A percentile compares a stretch with the other conserved stretches of the same genome.
Evolutionary conservation across 495 filamentous ascomycete species (phyloP).

Genomic region (Lasiosphaeriaceae sp.): DNA sequence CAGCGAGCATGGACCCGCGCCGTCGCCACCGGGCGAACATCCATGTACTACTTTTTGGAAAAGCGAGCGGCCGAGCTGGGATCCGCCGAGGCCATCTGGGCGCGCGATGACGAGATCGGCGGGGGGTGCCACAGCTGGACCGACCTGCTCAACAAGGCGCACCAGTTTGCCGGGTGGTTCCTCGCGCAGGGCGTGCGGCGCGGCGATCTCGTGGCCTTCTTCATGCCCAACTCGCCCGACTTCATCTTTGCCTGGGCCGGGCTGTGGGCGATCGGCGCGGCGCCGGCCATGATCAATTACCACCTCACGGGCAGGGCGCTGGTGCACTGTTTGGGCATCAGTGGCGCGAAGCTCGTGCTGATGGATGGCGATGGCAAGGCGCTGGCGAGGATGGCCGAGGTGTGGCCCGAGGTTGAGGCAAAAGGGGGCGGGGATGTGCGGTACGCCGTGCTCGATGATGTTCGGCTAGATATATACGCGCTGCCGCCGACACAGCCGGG

Average conservation of each 20-base stretch:
- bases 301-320: conserved; percentile 53
- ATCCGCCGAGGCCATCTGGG: conserved; percentile 60
- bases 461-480: conserved; percentile 42
- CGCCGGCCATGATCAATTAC: conserved; percentile 57
- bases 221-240: conserved; percentile 64
- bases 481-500: conserved; percentile 46
- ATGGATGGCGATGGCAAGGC: conserved; percentile 61
- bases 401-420: conserved; percentile 33
- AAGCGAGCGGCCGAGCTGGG: conserved; percentile 46
- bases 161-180: conserved; percentile 66
- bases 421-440: conserved; percentile 43
- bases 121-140: conserved; percentile 57
- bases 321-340: conserved; percentile 64
- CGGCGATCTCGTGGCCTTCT: conserved; percentile 66
- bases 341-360: conserved; percentile 53
- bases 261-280: conserved; percentile 43
- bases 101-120: conserved; percentile 39
- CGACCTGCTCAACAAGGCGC: conserved; percentile 50
- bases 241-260: conserved; percentile 55
- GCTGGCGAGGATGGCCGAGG: conserved; percentile 52
- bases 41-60: conserved; percentile 64
- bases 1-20: conserved; percentile 36
- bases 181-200: conserved; percentile 55
- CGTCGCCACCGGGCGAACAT: conserved; percentile 47
- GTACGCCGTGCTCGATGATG: conserved; percentile 47